Evolutionary conservation across 805 yeast species (phyloP).

Genomic region (Wickerhamiella parazyma): DNA sequence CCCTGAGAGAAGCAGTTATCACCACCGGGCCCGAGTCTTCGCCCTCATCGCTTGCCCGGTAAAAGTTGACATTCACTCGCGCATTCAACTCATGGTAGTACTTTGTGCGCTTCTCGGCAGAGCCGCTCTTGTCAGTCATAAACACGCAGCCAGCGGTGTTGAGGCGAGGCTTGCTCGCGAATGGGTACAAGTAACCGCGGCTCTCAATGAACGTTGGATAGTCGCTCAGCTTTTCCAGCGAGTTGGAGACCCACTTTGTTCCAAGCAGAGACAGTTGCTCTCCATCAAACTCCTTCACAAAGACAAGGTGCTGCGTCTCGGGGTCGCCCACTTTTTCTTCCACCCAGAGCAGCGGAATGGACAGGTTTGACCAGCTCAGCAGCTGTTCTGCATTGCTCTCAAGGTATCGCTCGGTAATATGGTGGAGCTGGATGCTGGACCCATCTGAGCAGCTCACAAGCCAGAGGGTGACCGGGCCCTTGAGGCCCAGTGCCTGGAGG

Average conservation of each 20-base stretch:
- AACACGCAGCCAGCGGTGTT: neutral
- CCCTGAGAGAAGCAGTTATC: conserved; percentile 55
- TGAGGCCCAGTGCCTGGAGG: conserved; percentile 55
- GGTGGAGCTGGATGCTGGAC: neutral
- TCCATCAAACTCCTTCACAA: conserved; percentile 24
- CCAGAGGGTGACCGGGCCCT: conserved; percentile 22
- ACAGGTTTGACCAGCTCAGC: conserved; percentile 10
- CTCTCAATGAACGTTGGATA: conserved; percentile 19
- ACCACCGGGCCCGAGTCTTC: conserved; percentile 12
- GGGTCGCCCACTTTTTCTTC: conserved; percentile 13
- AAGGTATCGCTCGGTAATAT: conserved; percentile 2
- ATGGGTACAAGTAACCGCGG: neutral
- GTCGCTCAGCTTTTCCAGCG: conserved; percentile 22
- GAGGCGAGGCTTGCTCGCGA: neutral
- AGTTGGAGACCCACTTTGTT: conserved; percentile 34
- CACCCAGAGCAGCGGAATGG: conserved; percentile 14
- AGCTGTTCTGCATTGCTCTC: conserved; percentile 10
- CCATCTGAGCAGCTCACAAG: neutral
- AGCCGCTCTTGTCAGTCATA: neutral
- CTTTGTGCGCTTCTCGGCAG: conserved; percentile 1
- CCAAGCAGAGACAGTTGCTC: conserved; percentile 55
- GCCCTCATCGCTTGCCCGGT: conserved; percentile 15
- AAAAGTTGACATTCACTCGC: conserved; percentile 17
- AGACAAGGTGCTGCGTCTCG: conserved; percentile 11
- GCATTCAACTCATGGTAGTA: conserved; percentile 25